Percentiles rank a stretch among this genome's conserved stretches.
Conservation (phyloP, 495 filamentous ascomycete species). For the Penicillium manginii region DNA sequence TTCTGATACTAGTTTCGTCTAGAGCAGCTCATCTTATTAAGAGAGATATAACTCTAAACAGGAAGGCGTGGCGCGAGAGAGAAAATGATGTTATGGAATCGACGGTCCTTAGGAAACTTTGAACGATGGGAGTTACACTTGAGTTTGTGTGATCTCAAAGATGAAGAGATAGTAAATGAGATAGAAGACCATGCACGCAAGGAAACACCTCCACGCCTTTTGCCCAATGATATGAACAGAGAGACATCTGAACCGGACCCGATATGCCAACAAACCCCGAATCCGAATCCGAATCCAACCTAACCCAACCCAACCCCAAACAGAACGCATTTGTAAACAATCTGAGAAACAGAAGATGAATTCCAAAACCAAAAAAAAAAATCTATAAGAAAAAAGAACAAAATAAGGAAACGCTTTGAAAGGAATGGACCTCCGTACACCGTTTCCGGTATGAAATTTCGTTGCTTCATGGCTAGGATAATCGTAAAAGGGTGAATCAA, state of each 20-base stretch:
- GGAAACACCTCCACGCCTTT: constrained; percentile 18
- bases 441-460: constrained; percentile 25
- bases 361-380: constrained; percentile 2
- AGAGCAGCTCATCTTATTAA: no score
- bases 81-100: no score
- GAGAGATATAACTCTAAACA: no score
- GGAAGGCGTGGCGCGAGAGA: no score
- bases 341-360: not conserved
- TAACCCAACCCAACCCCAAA: not conserved
- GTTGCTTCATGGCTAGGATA: constrained; percentile 37
- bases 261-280: constrained; percentile 9
- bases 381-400: constrained; percentile 8
- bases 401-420: constrained; percentile 15
- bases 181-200: not conserved
- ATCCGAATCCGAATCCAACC: not conserved
- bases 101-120: not conserved
- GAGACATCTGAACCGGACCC: constrained; percentile 3
- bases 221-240: constrained; percentile 10
- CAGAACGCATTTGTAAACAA: constrained; percentile 1
- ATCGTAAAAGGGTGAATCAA: constrained; percentile 18
- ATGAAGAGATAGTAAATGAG: no score
- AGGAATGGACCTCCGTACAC: constrained; percentile 11
- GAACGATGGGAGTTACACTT: not conserved
- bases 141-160: constrained; percentile 1
- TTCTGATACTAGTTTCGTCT: no score